Evolutionary conservation across 2,329 filamentous ascomycete species (phyloP).

Genomic region (Clarireedia homoeocarpa): DNA sequence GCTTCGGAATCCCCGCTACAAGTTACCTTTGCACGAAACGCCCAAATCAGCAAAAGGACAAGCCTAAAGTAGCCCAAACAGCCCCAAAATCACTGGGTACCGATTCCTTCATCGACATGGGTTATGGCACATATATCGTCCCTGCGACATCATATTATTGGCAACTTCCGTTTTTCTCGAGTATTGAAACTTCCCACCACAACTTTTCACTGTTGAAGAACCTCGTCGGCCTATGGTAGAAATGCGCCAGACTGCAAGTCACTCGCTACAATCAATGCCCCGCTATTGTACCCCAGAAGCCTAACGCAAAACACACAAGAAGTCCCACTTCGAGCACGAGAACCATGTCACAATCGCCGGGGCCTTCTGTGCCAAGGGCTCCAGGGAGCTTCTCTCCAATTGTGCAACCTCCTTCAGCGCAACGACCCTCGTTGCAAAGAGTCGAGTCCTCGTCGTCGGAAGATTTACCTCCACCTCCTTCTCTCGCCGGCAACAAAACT

Average conservation of each 20-base stretch:
- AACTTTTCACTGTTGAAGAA: background rate
- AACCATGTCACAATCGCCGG: slow-evolving; percentile 22
- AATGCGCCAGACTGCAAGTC: slow-evolving; percentile 3
- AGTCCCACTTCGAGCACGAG: slow-evolving; percentile 7
- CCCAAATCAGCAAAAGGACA: background rate
- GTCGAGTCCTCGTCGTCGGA: slow-evolving; percentile 42
- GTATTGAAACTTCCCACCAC: background rate
- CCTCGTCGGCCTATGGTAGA: background rate
- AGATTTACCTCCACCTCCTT: slow-evolving; percentile 26
- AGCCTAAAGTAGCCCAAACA: background rate
- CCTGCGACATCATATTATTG: background rate
- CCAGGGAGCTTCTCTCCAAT: slow-evolving; percentile 29
- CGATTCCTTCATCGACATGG: background rate
- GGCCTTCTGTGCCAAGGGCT: slow-evolving; percentile 18
- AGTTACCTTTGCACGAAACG: background rate
- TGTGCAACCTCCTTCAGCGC: slow-evolving; percentile 24
- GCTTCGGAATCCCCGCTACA: slow-evolving; percentile 1
- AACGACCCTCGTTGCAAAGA: slow-evolving; percentile 34
- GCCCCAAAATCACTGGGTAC: background rate
- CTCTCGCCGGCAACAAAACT: slow-evolving; percentile 30
- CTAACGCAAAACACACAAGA: slow-evolving; percentile 8
- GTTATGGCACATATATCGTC: background rate
- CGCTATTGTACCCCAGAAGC: slow-evolving; percentile 8
- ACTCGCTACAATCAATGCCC: slow-evolving; percentile 8
- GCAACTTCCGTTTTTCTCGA: background rate